Percentiles rank a stretch among this genome's conserved stretches.
These are phyloP conservation scores for Cordyceps tenuipes DNA, from an alignment of 2,329 filamentous ascomycete genomes.

Conservation along the genomic window DNA sequence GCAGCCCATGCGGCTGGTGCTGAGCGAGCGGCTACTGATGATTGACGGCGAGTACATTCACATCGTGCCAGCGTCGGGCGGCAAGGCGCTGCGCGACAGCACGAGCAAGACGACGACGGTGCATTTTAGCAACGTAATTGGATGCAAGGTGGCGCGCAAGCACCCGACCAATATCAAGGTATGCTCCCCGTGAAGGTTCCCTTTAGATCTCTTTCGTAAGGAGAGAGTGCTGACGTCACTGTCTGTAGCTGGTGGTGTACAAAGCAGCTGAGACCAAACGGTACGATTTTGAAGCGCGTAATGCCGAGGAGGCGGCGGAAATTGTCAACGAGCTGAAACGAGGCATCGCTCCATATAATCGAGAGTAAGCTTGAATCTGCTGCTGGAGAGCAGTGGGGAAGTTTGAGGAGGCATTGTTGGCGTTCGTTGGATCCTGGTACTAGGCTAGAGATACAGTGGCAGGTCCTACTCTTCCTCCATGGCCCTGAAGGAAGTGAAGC, in stretches of 20 bases:
- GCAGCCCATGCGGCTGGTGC: conserved; percentile 72
- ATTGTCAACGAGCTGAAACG: conserved; percentile 73
- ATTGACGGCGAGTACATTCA: conserved; percentile 84
- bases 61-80: conserved; percentile 64
- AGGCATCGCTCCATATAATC: conserved; percentile 56
- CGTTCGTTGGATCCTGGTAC: background rate
- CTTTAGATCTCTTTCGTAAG: background rate
- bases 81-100: conserved; percentile 56
- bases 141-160: conserved; percentile 71
- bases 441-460: no score
- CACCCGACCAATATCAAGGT: conserved; percentile 77
- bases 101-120: conserved; percentile 69
- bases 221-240: background rate
- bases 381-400: background rate
- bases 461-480: background rate
- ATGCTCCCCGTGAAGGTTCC: conserved; percentile 17
- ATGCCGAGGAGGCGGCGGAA: conserved; percentile 62
- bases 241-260: conserved; percentile 56
- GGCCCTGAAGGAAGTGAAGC: no score
- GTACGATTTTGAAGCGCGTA: conserved; percentile 78
- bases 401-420: background rate
- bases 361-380: conserved; percentile 27
- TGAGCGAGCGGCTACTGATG: conserved; percentile 66
- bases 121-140: conserved; percentile 73
- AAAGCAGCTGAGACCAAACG: conserved; percentile 68